Evolutionary conservation across 257 asterid species (phyloP).

Genomic region (Fraxinus pennsylvanica): DNA sequence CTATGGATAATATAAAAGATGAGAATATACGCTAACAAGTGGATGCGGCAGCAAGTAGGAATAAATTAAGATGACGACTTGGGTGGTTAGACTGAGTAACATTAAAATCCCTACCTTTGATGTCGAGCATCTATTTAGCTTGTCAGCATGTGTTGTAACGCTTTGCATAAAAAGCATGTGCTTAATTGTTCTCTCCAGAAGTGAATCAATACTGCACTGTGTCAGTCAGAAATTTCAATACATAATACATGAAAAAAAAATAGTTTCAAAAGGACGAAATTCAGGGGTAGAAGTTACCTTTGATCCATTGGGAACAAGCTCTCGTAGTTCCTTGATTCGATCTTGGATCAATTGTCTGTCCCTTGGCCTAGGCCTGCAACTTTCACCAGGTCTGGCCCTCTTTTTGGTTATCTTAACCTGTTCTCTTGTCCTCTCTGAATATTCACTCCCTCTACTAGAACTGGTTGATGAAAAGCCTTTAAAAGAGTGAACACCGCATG

Average conservation of each 20-base stretch:
- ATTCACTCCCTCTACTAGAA: constrained; percentile 73
- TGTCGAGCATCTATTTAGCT: constrained; percentile 68
- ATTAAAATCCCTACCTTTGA: constrained; percentile 54
- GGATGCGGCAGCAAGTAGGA: background rate
- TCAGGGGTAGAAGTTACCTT: constrained; percentile 51
- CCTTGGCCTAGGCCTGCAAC: constrained; percentile 95
- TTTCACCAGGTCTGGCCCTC: constrained; percentile 93
- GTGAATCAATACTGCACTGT: constrained; percentile 99
- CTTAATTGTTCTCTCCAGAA: constrained; percentile 80
- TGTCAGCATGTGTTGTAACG: constrained; percentile 80
- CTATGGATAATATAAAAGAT: too few species aligned
- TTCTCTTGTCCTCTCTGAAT: constrained; percentile 56
- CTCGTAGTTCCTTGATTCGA: constrained; percentile 91
- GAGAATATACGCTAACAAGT: background rate
- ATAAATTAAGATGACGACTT: background rate
- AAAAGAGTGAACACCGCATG: constrained; percentile 50
- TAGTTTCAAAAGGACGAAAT: constrained; percentile 13
- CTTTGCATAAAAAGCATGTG: constrained; percentile 92
- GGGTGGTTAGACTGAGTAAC: background rate
- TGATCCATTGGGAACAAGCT: constrained; percentile 85
- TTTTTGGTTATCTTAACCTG: constrained; percentile 57
- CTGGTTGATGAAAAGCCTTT: constrained; percentile 69
- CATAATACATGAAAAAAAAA: constrained; percentile 4
- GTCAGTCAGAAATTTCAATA: constrained; percentile 48
- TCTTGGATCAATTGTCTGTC: constrained; percentile 98